phyloP scores from a whole-genome alignment of 2,329 filamentous ascomycete genomes.

The Nothomitra cinnamomea region DNA sequence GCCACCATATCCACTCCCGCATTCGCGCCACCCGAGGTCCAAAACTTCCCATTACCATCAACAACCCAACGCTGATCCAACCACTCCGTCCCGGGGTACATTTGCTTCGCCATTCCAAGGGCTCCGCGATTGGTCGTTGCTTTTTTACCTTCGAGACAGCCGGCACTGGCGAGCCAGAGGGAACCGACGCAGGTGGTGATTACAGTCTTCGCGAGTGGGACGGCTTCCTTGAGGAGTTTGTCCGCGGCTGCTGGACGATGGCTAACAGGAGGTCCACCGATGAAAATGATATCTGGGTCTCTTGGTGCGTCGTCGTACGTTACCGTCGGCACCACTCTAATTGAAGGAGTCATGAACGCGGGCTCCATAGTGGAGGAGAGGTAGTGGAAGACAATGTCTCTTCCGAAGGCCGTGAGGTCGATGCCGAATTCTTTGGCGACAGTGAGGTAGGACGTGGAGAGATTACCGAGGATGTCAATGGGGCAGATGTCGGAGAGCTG shows the following conservation, averaged over 20 bases:
- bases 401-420: conserved; percentile 12
- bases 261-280: conserved; percentile 21
- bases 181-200: conserved; percentile 24
- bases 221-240: conserved; percentile 21
- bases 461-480: conserved; percentile 24
- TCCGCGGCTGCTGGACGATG: conserved; percentile 20
- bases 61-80: conserved; percentile 24
- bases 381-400: conserved; percentile 23
- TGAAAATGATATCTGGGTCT: conserved; percentile 25
- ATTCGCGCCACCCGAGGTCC: conserved; percentile 23
- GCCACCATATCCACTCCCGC: conserved; percentile 16
- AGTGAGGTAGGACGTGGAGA: conserved; percentile 16
- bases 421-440: conserved; percentile 11
- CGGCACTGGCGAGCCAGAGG: conserved; percentile 23
- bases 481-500: conserved; percentile 25
- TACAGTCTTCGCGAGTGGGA: conserved; percentile 19
- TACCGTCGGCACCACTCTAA: conserved; percentile 21
- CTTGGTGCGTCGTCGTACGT: conserved; percentile 25
- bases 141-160: conserved; percentile 22
- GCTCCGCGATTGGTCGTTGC: conserved; percentile 23
- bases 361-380: conserved; percentile 21
- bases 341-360: conserved; percentile 17
- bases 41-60: conserved; percentile 20
- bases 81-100: conserved; percentile 22
- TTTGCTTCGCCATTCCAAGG: conserved; percentile 15